Base-by-base conservation (phyloP, 441 rosid species). In the Bruguiera hainesii region DNA sequence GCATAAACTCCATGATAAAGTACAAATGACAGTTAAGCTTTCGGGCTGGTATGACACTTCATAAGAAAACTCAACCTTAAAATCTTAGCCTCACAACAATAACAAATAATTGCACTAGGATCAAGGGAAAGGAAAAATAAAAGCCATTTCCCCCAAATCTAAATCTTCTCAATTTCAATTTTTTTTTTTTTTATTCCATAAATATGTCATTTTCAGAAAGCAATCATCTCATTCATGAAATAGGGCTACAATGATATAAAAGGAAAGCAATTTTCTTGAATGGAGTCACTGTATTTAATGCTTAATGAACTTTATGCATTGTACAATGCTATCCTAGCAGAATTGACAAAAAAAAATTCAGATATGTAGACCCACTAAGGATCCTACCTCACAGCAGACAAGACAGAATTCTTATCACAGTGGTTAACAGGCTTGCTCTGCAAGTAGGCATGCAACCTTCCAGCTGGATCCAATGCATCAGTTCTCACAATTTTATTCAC, bases 401-500 rank as follows among this genome's bases (percentile, higher is more conserved):
- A 80, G 71, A 75, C 77, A 65, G 83, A 75, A 67, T 75, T 75
- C 60, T 48, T 78, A 69, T 76, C 93, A 77, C 69, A 66, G 35
- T 73, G 72, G 29, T 71, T 76, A 42, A 51, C 67, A 68, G 92
- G 79, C 71, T 82, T 87, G 61, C 81, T 77, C 69, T 76, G 85
- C 79, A 88, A 73, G 73, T 82, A 91, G 63, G 96, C 91, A 78
- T 87, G 90, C 86, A 94, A 71, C 81, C 97, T 85, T 80, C 99
- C 99, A 31, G 96, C 91, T 72, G 98, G 99, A 73, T 87, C 90
- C 42, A 81, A 79, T 68, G 89, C 84, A 80, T 94, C 98, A 25
- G 89, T 90, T 84, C 99, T 87, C 55, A 94, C 97, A 89, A 87
- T 86, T 80, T 87, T 91, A 75, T 86, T 64, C 68, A 87, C 92